A percentile compares a stretch with the other conserved stretches of the same genome.
Evolutionary conservation across 257 asterid genomes (phyloP).

Genomic region (Primulina huaijiensis): DNA sequence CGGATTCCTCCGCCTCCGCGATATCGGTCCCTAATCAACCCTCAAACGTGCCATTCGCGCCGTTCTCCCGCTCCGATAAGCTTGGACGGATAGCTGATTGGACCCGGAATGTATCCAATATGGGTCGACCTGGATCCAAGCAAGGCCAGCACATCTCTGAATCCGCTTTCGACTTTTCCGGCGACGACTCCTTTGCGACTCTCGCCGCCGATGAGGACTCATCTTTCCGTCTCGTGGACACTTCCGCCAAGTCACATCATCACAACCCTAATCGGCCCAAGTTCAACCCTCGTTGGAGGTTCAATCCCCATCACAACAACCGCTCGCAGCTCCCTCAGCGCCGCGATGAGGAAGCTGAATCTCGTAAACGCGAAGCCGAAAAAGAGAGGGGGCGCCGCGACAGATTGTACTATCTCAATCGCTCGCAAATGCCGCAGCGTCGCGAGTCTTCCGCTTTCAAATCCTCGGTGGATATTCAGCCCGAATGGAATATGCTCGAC

Average conservation of each 20-base stretch:
- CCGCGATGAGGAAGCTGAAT: slow-evolving; percentile 90
- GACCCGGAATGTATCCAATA: slow-evolving; percentile 58
- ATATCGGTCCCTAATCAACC: slow-evolving; percentile 49
- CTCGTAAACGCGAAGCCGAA: slow-evolving; percentile 83
- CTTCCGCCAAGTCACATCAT: slow-evolving; percentile 70
- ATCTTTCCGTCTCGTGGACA: slow-evolving; percentile 86
- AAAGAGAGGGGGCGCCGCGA: slow-evolving; percentile 88
- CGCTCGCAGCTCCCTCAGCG: slow-evolving; percentile 94
- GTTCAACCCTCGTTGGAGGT: slow-evolving; percentile 82
- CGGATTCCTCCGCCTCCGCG: slow-evolving; percentile 43
- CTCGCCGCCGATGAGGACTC: slow-evolving; percentile 81
- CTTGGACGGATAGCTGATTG: slow-evolving; percentile 93
- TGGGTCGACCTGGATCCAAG: slow-evolving; percentile 55
- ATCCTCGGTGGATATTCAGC: slow-evolving; percentile 93
- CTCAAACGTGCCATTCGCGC: slow-evolving; percentile 86
- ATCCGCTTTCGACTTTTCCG: slow-evolving; percentile 91
- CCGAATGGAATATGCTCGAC: slow-evolving; percentile 98
- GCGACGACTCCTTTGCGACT: slow-evolving; percentile 87
- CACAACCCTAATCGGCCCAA: slow-evolving; percentile 71
- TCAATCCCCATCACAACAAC: slow-evolving; percentile 52
- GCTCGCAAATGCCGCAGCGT: slow-evolving; percentile 67
- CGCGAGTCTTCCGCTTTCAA: slow-evolving; percentile 81
- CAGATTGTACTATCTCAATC: slow-evolving; percentile 54
- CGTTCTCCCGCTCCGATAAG: slow-evolving; percentile 92
- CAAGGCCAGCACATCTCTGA: slow-evolving; percentile 54